These are phyloP conservation scores for Starmera stellimalicola DNA, from an alignment of 1,139 yeast species.

Conservation along the genomic window DNA sequence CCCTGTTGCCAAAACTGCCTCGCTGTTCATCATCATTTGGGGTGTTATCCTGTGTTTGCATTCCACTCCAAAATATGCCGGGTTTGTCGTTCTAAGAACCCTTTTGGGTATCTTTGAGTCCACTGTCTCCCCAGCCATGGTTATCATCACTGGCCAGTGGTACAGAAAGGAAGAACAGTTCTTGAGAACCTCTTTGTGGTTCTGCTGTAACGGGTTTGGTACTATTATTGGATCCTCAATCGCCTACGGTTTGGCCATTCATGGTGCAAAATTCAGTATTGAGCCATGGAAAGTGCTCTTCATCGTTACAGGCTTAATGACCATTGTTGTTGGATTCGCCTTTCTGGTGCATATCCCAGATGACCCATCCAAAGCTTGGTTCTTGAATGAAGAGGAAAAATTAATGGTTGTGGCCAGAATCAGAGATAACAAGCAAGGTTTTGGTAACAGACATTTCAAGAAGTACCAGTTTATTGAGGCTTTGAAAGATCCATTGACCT, in stretches of 20 bases:
- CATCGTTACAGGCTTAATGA: slow-evolving; percentile 35
- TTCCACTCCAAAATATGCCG: slow-evolving; percentile 31
- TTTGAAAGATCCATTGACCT: slow-evolving; percentile 34
- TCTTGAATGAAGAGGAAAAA: slow-evolving; percentile 39
- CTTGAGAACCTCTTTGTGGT: slow-evolving; percentile 39
- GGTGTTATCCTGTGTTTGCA: slow-evolving; percentile 35
- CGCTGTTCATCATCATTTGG: slow-evolving; percentile 33
- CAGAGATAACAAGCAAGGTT: slow-evolving; percentile 36
- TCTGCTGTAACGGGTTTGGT: slow-evolving; percentile 43
- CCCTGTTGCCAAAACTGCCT: slow-evolving; percentile 32
- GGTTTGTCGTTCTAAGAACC: slow-evolving; percentile 33
- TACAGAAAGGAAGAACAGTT: slow-evolving; percentile 44
- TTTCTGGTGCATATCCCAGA: slow-evolving; percentile 42
- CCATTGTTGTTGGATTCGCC: no score
- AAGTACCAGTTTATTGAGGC: slow-evolving; percentile 39
- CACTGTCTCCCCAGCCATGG: slow-evolving; percentile 41
- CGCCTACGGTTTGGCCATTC: slow-evolving; percentile 28
- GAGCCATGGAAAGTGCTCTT: slow-evolving; percentile 35
- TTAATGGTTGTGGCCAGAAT: slow-evolving; percentile 39
- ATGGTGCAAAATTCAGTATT: slow-evolving; percentile 11
- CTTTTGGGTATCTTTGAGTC: slow-evolving; percentile 38
- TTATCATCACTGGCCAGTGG: slow-evolving; percentile 44
- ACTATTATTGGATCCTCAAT: slow-evolving; percentile 26
- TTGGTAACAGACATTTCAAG: slow-evolving; percentile 40
- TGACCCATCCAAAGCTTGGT: slow-evolving; percentile 36